phyloP scores from a whole-genome alignment of 495 filamentous ascomycete species.

The Friedmanniomyces endolithicus region DNA sequence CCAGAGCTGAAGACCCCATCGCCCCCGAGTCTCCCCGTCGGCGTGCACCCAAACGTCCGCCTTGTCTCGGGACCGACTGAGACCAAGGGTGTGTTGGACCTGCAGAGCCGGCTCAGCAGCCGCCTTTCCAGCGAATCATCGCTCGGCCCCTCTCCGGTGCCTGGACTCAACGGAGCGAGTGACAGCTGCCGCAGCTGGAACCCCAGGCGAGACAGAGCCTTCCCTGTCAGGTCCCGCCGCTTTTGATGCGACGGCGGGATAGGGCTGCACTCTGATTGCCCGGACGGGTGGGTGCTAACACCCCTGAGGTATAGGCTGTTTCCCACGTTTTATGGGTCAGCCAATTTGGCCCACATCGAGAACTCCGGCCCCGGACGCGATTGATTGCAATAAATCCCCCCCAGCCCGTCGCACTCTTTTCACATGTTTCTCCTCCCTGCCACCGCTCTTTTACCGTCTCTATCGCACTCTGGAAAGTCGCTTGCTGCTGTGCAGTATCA shows the following conservation, averaged over 20 bases:
- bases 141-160: background rate
- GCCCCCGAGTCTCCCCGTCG: background rate
- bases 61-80: background rate
- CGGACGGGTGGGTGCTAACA: background rate
- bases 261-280: slow-evolving; percentile 11
- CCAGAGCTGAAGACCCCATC: background rate
- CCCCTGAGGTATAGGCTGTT: slow-evolving; percentile 1
- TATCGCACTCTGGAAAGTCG: slow-evolving; percentile 13
- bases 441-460: slow-evolving; percentile 12
- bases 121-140: slow-evolving; percentile 9
- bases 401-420: slow-evolving; percentile 1
- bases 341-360: background rate
- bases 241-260: background rate
- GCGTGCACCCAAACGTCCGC: background rate
- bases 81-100: background rate
- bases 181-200: background rate
- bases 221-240: background rate
- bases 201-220: background rate
- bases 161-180: slow-evolving; percentile 1
- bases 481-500: slow-evolving; percentile 17
- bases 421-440: background rate
- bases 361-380: background rate
- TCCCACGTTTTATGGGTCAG: slow-evolving; percentile 15
- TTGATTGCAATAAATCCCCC: background rate
- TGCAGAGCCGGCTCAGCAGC: slow-evolving; percentile 10